phyloP scores from a whole-genome alignment of 2,329 filamentous ascomycete genomes.

The Botrytis byssoidea region DNA sequence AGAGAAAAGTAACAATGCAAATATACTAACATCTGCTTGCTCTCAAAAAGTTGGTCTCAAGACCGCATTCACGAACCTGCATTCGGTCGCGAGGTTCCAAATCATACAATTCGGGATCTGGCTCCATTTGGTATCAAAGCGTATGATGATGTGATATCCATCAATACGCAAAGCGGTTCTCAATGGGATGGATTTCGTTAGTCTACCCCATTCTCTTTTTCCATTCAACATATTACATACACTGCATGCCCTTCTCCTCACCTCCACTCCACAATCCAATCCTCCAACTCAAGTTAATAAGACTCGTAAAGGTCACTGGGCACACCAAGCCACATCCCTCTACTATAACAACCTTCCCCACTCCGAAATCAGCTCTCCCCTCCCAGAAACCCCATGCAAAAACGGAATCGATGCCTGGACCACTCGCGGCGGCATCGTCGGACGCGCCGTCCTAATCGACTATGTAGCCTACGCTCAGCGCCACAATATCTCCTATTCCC shows the following conservation, averaged over 20 bases:
- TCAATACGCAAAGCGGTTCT: constrained; percentile 48
- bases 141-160: constrained; percentile 52
- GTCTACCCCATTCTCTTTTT: not conserved
- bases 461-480: constrained; percentile 44
- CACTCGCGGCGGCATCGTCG: constrained; percentile 31
- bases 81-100: constrained; percentile 25
- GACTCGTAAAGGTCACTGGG: constrained; percentile 33
- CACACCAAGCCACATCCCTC: constrained; percentile 31
- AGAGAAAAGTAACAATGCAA: not conserved
- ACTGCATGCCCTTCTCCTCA: not conserved
- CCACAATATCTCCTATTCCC: constrained; percentile 39
- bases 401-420: constrained; percentile 31
- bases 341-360: constrained; percentile 39
- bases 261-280: not conserved
- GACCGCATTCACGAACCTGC: constrained; percentile 26
- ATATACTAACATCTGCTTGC: constrained; percentile 5
- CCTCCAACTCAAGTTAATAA: not conserved
- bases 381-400: constrained; percentile 40
- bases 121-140: constrained; percentile 41
- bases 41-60: constrained; percentile 23
- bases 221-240: not conserved
- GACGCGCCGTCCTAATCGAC: constrained; percentile 53
- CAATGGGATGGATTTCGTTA: constrained; percentile 49
- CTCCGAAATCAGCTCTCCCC: constrained; percentile 27
- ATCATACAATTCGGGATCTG: constrained; percentile 23